Percentiles rank a stretch among this genome's conserved stretches.
Evolutionary conservation across 2,329 filamentous ascomycete genomes (phyloP).

Genomic region (Colletotrichum sansevieriae): DNA sequence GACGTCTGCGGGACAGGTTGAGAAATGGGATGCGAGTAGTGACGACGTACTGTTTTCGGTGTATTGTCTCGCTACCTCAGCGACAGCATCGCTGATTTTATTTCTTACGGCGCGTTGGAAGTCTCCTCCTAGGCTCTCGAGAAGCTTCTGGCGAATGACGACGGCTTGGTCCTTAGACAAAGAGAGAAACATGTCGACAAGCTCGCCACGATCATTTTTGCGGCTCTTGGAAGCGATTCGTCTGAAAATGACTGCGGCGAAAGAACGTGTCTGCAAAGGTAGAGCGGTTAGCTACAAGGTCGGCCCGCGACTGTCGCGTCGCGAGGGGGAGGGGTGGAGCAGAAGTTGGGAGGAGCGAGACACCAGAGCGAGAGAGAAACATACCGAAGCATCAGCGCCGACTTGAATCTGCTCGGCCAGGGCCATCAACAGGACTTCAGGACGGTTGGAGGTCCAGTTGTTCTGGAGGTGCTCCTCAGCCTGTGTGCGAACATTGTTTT

Average conservation of each 20-base stretch:
- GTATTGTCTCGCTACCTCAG: conserved; percentile 95
- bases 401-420: conserved; percentile 91
- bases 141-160: conserved; percentile 85
- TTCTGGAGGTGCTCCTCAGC: conserved; percentile 92
- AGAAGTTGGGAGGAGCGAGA: conserved; percentile 22
- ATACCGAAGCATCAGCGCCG: conserved; percentile 79
- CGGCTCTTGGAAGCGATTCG: conserved; percentile 90
- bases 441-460: conserved; percentile 86
- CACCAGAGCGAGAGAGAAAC: conserved; percentile 40
- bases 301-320: background rate
- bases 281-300: conserved; percentile 10
- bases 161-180: conserved; percentile 79
- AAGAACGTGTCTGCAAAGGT: conserved; percentile 80
- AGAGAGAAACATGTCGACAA: conserved; percentile 87
- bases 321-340: conserved; percentile 34
- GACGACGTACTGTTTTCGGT: conserved; percentile 82
- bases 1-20: background rate
- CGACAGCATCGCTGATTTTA: conserved; percentile 98
- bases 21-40: conserved; percentile 19
- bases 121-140: conserved; percentile 82
- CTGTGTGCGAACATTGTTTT: conserved; percentile 86
- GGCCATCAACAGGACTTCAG: conserved; percentile 92
- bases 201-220: conserved; percentile 79
- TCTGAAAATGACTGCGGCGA: conserved; percentile 93
- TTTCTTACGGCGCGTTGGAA: conserved; percentile 82